Base-by-base conservation (phyloP, 768 basidiomycete species). In the Mycena polygramma region DNA sequence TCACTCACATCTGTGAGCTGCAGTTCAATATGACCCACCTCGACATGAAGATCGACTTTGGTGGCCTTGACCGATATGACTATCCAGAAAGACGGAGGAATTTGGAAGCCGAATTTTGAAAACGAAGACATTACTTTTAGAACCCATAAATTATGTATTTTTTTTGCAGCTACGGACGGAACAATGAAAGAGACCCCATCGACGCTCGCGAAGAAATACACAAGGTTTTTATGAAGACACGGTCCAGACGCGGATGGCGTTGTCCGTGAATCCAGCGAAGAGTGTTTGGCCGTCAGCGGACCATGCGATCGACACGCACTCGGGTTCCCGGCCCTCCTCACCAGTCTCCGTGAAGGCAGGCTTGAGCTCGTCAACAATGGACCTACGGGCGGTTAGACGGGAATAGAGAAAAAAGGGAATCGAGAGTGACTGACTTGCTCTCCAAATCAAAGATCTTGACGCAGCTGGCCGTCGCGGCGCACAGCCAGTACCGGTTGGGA, bases 371-470 rank as follows among this genome's bases (percentile, higher is more conserved):
- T 99, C 98, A 68, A 99, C 98, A 79, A 98, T 98, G 24, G 95
- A 97, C 83, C 95, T 96, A 63, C 43, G 48, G 43, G 55, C 52
- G 26, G 36, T 73, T 43, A 49, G n/a, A 53, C 55, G 55, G 8
- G 51, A 54, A 60, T 30, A 30, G 30, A 30, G 37, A 57, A 37
- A 64, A 30, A n/a, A 7, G 19, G 20, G 48, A 19, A 57, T 24
- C 15, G 15, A 22, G 20, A 57, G 5, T 14, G 20, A 91, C 95
- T 79, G 76, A 95, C 96, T 98, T 99, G 92, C 93, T 95, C 91
- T 99, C 97, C 57, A 99, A 89, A 83, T 99, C 98, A 80, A 99
- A 99, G 83, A 99, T 99, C 87, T 99, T 99, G 85, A 99, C 94
- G 81, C 94, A 96, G 81, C 92, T 95, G 73, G 95, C 90, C 73